A percentile compares a stretch with the other conserved stretches of the same genome.
phyloP scores from a whole-genome alignment of 2,329 filamentous ascomycete species.

The Penicillium sp. region DNA sequence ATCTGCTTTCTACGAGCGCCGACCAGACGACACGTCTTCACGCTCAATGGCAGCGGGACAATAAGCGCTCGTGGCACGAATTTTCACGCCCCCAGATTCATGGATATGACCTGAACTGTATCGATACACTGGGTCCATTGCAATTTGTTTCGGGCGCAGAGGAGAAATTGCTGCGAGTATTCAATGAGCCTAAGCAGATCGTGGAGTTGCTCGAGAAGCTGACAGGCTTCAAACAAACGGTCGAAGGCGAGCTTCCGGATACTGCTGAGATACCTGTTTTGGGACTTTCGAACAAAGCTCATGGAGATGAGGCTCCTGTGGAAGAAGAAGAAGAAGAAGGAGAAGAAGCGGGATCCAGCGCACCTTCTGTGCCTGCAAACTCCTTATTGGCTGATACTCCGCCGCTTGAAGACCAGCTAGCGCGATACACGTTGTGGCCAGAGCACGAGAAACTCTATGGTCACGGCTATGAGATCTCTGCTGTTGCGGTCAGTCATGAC shows the following conservation, averaged over 20 bases:
- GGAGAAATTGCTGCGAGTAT: constrained; percentile 96
- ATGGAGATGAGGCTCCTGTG: constrained; percentile 49
- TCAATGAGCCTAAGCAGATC: constrained; percentile 81
- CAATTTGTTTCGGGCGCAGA: constrained; percentile 94
- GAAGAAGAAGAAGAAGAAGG: constrained; percentile 25
- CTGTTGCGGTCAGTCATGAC: constrained; percentile 74
- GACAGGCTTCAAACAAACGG: constrained; percentile 56
- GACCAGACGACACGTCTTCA: constrained; percentile 93
- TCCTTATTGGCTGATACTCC: constrained; percentile 65
- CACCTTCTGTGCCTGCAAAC: constrained; percentile 21
- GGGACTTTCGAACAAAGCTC: constrained; percentile 92
- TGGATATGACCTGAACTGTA: constrained; percentile 95
- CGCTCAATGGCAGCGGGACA: constrained; percentile 67
- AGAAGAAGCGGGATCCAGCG: constrained; percentile 31
- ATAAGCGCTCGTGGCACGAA: constrained; percentile 76
- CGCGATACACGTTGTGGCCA: constrained; percentile 89
- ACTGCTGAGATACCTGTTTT: constrained; percentile 93
- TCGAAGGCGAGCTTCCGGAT: constrained; percentile 62
- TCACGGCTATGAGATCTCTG: constrained; percentile 94
- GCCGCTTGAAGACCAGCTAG: constrained; percentile 84
- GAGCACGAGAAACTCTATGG: constrained; percentile 96
- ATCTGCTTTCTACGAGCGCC: constrained; percentile 81
- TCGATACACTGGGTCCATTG: constrained; percentile 68
- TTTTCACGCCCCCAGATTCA: constrained; percentile 95
- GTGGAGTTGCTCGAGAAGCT: constrained; percentile 70